These are phyloP conservation scores for Naumovozyma castellii DNA, from an alignment of 805 yeast genomes.

Conservation along the genomic window DNA sequence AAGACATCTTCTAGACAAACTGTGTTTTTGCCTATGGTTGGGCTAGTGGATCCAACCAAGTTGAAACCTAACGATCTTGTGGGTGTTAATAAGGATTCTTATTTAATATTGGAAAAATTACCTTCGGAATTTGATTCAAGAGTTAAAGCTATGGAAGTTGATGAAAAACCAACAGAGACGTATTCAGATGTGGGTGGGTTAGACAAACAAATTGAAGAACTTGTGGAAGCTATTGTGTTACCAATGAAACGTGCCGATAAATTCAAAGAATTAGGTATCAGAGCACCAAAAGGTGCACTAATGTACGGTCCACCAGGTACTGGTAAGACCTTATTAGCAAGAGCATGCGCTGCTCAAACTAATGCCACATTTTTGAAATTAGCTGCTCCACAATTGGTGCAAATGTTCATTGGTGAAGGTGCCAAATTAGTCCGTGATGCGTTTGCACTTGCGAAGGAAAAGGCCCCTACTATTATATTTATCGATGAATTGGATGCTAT, in stretches of 20 bases:
- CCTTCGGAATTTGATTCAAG: slow-evolving; percentile 97
- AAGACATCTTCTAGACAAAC: slow-evolving; percentile 97
- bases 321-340: slow-evolving; percentile 91
- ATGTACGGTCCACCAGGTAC: slow-evolving; percentile 99
- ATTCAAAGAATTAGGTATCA: slow-evolving; percentile 87
- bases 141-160: slow-evolving; percentile 99
- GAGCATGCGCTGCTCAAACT: slow-evolving; percentile 98
- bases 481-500: slow-evolving; percentile 98
- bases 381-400: slow-evolving; percentile 97
- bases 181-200: slow-evolving; percentile 97
- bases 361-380: slow-evolving; percentile 93
- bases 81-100: slow-evolving; percentile 96
- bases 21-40: slow-evolving; percentile 89
- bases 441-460: slow-evolving; percentile 92
- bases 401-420: slow-evolving; percentile 98
- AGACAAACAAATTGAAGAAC: slow-evolving; percentile 95
- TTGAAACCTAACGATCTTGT: slow-evolving; percentile 95
- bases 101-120: slow-evolving; percentile 81
- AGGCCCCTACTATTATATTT: slow-evolving; percentile 95
- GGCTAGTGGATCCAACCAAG: slow-evolving; percentile 84
- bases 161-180: slow-evolving; percentile 95
- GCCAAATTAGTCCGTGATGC: slow-evolving; percentile 97
- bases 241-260: slow-evolving; percentile 98
- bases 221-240: slow-evolving; percentile 94
- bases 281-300: slow-evolving; percentile 95